phyloP scores from a whole-genome alignment of 208 protist species.

The Leishmania gerbilli region DNA sequence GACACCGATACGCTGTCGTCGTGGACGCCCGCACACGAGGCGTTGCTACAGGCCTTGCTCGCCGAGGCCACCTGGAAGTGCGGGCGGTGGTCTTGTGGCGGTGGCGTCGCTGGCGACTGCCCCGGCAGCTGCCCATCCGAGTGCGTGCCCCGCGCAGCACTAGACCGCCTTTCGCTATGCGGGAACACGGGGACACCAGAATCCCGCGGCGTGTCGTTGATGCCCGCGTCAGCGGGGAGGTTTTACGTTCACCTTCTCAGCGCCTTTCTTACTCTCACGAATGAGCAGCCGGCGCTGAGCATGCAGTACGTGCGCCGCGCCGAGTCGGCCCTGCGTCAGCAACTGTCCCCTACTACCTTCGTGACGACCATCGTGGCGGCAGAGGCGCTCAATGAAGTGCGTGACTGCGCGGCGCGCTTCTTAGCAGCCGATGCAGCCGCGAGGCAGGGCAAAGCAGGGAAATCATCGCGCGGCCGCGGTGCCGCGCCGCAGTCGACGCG shows the following conservation, averaged over 20 bases:
- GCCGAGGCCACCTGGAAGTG: constrained; percentile 61
- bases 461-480: not conserved
- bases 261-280: constrained; percentile 28
- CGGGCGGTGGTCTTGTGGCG: constrained; percentile 28
- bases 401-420: constrained; percentile 27
- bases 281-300: constrained; percentile 13
- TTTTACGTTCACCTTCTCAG: constrained; percentile 29
- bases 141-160: constrained; percentile 7
- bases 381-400: constrained; percentile 59
- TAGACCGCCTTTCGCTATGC: not conserved
- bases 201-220: not conserved
- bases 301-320: constrained; percentile 29
- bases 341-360: constrained; percentile 44
- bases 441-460: not conserved
- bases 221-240: not conserved
- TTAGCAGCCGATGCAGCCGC: not conserved
- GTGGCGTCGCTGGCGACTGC: too few species aligned
- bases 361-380: constrained; percentile 38
- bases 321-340: constrained; percentile 29
- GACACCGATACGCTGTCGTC: not conserved
- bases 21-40: constrained; percentile 15
- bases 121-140: not conserved
- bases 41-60: constrained; percentile 33
- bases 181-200: not conserved
- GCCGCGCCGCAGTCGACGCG: not conserved